These are phyloP conservation scores for Catharanthus roseus DNA, from an alignment of 257 asterid species.

Conservation along the genomic window DNA sequence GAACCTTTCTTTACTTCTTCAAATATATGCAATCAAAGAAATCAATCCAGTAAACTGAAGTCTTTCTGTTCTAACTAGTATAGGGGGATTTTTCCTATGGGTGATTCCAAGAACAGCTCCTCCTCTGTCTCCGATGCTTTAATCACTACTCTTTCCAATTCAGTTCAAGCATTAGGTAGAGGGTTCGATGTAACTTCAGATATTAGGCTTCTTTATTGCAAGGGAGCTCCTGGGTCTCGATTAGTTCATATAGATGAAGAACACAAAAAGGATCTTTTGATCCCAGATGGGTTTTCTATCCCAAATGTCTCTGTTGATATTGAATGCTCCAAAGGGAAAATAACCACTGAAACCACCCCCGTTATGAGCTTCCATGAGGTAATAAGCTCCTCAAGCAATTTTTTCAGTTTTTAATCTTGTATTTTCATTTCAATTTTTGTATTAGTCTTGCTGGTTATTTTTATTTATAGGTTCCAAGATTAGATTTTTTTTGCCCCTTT, in stretches of 20 bases:
- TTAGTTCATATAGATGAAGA: slow-evolving; percentile 65
- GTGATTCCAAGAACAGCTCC: slow-evolving; percentile 7
- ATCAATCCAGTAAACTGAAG: background rate
- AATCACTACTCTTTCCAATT: slow-evolving; percentile 70
- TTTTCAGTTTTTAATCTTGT: background rate
- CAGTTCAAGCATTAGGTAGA: slow-evolving; percentile 94
- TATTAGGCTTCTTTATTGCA: slow-evolving; percentile 87
- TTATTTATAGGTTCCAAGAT: background rate
- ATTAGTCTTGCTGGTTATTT: too few relatives aligned
- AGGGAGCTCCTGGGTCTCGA: slow-evolving; percentile 86
- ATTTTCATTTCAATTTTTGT: background rate
- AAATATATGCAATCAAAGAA: slow-evolving; percentile 20
- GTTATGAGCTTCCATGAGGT: slow-evolving; percentile 87
- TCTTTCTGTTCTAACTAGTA: too few relatives aligned
- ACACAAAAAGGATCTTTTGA: slow-evolving; percentile 42
- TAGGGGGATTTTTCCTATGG: slow-evolving; percentile 9
- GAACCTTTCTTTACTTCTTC: slow-evolving; percentile 14
- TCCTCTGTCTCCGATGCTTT: slow-evolving; percentile 37
- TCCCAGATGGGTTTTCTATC: slow-evolving; percentile 49
- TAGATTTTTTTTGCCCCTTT: too few relatives aligned
- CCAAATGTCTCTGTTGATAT: slow-evolving; percentile 85
- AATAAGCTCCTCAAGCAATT: background rate
- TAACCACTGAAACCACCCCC: slow-evolving; percentile 50
- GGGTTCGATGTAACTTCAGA: slow-evolving; percentile 98
- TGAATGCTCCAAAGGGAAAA: slow-evolving; percentile 43